A percentile compares a stretch with the other conserved stretches of the same genome.
These are phyloP conservation scores for Castanea crenata DNA, from an alignment of 306 rosid species.

Conservation along the genomic window DNA sequence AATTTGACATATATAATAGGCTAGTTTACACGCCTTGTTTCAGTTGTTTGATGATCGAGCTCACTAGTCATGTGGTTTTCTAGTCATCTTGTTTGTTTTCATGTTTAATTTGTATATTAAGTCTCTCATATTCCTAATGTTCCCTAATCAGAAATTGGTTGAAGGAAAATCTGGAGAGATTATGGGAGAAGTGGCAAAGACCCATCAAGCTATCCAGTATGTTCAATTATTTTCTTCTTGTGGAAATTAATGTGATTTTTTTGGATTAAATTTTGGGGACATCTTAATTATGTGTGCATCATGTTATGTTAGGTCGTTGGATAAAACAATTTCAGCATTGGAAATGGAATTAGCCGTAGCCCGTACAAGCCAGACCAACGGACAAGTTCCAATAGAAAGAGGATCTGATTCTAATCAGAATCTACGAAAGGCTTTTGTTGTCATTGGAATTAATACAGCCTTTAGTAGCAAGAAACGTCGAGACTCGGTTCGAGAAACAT, in stretches of 20 bases:
- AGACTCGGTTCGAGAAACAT: constrained; percentile 70
- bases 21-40: not conserved
- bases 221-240: not conserved
- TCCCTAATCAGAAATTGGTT: constrained; percentile 51
- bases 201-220: constrained; percentile 82
- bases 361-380: constrained; percentile 35
- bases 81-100: too few species aligned
- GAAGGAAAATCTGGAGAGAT: constrained; percentile 57
- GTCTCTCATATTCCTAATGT: not conserved
- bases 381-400: constrained; percentile 16
- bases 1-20: not conserved
- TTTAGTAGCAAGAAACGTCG: constrained; percentile 83
- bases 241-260: not conserved
- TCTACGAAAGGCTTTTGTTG: constrained; percentile 68
- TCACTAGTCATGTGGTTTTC: not conserved
- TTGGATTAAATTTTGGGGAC: not conserved
- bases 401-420: constrained; percentile 18
- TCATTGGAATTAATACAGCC: constrained; percentile 85
- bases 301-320: constrained; percentile 53
- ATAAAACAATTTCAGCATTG: constrained; percentile 64
- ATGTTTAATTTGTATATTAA: not conserved
- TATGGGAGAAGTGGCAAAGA: constrained; percentile 67
- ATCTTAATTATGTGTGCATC: not conserved
- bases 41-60: too few species aligned
- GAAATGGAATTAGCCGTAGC: constrained; percentile 70